Conservation (phyloP, 345 rosid genomes). For the Arabidopsis arenosa region DNA sequence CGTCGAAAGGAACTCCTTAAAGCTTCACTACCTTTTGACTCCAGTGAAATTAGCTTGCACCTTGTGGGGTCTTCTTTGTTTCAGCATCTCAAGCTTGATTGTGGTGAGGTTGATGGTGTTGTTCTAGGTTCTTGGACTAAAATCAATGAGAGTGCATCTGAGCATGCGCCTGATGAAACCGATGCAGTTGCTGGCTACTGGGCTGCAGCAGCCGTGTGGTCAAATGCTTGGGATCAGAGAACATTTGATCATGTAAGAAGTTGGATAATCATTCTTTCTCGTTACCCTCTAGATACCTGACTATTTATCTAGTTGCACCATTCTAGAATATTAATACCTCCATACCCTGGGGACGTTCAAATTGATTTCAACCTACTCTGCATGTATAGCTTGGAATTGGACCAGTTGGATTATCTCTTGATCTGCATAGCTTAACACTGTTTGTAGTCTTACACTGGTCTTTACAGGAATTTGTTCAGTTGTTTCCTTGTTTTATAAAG, state of each 20-base stretch:
- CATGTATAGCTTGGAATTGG: constrained; percentile 26
- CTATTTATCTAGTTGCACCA: constrained; percentile 31
- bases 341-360: constrained; percentile 16
- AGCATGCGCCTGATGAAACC: constrained; percentile 58
- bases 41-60: constrained; percentile 55
- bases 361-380: constrained; percentile 24
- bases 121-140: constrained; percentile 89
- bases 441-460: constrained; percentile 3
- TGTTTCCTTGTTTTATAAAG: constrained; percentile 14
- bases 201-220: constrained; percentile 98
- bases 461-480: constrained; percentile 9
- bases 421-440: constrained; percentile 1
- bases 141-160: constrained; percentile 58
- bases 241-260: constrained; percentile 86
- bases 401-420: constrained; percentile 6
- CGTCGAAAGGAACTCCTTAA: constrained; percentile 56
- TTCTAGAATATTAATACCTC: constrained; percentile 28
- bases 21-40: constrained; percentile 46
- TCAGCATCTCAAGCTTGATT: constrained; percentile 58
- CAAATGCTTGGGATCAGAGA: constrained; percentile 88
- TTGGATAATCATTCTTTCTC: constrained; percentile 14
- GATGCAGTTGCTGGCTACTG: constrained; percentile 78
- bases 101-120: constrained; percentile 98
- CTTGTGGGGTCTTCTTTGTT: constrained; percentile 53
- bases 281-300: constrained; percentile 14